Base-by-base conservation (phyloP, 1,284 basidiomycete species). In the Neolentinus lepideus region DNA sequence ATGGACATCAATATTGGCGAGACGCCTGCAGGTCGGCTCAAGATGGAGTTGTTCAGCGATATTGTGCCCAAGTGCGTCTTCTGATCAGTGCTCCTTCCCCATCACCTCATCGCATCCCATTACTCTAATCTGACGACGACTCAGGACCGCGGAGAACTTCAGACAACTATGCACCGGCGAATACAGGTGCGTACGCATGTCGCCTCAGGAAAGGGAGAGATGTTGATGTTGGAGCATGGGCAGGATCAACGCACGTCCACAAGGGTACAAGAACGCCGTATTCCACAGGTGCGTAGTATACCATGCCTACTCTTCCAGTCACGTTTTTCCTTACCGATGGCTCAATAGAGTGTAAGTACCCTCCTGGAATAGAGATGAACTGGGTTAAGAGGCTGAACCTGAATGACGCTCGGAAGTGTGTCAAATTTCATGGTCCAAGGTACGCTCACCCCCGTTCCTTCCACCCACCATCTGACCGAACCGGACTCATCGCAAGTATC, bases 121-220 rank as follows among this genome's bases (percentile, higher is more conserved):
- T 12, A 26, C 14, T 19, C 22, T n/a, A 54, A 36, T 45, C 19
- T 38, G 21, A 61, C 92, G 90, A n/a, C n/a, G n/a, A n/a, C n/a
- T n/a, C n/a, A n/a, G n/a, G 66, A 98, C 96, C 0, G 92, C 94
- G 1, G 97, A 99, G 73, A 99, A 99, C 76, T 99, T 99, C 65
- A 80, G 96, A 57, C 95, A 98, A 64, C 75, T 98, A 21, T 98
- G 96, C 67, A 98, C 96, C 0, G 96, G 97, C 29, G 95, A 98
- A 73, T 92, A 87, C 71, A 81, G 92, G 91, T 93, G 57, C 57
- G 68, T 63, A 16, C 16, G 43, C 47, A 35, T 38, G 21, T 51
- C 27, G 24, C 31, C 45, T n/a, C n/a, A n/a, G n/a, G n/a, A n/a
- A n/a, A n/a, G n/a, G n/a, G n/a, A n/a, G 9, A 31, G 19, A 22